Base-by-base conservation (phyloP, 331 rosid species). In the Malus hybrid region DNA sequence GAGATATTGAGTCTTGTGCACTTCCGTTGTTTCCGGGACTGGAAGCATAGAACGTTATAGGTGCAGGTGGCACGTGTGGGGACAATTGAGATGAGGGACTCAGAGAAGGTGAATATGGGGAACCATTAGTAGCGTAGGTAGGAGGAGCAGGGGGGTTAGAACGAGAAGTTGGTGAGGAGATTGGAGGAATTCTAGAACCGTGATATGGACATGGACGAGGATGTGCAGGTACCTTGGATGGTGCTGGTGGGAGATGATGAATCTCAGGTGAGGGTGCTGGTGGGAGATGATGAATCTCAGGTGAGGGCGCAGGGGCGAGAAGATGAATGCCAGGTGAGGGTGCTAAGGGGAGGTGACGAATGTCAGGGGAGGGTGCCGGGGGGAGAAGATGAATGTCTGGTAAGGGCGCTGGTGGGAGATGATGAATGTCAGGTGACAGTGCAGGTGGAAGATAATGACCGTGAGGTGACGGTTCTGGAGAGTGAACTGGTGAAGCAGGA, bases 151-250 rank as follows among this genome's bases (percentile, higher is more conserved):
- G 36, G 28, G 87, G 81, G 75, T 76, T 76, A 75, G 89, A 66
- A 42, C 61, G 80, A 71, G 82, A 77, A 54, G 76, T 68, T 64
- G 90, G 90, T 3, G 84, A 76, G 39, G 83, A 61, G 74, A 69
- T 82, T 22, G 93, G 85, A 64, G 78, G 78, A 67, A 84, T 55
- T 61, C 60, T 12, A 31, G 42, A 75, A 67, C 80, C 70, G 71
- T 56, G 65, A 19, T 81, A 69, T 33, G 84, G 80, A 83, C 87
- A 87, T 61, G 93, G 91, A 61, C 78, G 90, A 75, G 95, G 80
- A 83, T 77, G 78, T 65, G 59, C 70, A 27, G 77, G 33, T 67
- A 32, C 78, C 69, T 46, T 31, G 70, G 90, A 86, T 48, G 90
- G 76, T 56, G 66, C 71, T 15, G 84, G 87, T 62, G 86, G 14